Conservation (phyloP, 2,329 filamentous ascomycete species). For the Pseudocercospora cruenta region DNA sequence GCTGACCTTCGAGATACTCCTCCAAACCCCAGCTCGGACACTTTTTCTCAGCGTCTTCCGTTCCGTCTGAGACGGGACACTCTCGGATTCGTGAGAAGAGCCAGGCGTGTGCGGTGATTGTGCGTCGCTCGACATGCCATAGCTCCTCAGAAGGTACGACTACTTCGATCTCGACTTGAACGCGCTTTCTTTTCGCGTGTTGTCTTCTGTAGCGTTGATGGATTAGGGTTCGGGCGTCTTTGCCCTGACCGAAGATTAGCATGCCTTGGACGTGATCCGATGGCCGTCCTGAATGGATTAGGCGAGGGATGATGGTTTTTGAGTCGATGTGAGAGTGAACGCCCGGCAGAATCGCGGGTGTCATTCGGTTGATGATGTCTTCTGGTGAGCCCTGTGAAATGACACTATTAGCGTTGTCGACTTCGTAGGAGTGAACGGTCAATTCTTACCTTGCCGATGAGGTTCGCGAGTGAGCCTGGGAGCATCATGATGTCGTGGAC, state of each 20-base stretch:
- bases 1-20: constrained; percentile 28
- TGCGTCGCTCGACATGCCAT: constrained; percentile 25
- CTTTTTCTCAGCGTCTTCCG: background rate
- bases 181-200: constrained; percentile 19
- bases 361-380: constrained; percentile 33
- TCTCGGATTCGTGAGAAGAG: constrained; percentile 15
- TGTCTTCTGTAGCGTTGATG: constrained; percentile 31
- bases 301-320: constrained; percentile 25
- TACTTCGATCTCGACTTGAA: constrained; percentile 33
- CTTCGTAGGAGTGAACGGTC: background rate
- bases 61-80: constrained; percentile 17
- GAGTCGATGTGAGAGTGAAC: constrained; percentile 29
- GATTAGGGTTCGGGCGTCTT: constrained; percentile 26
- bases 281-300: constrained; percentile 25
- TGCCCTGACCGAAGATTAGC: constrained; percentile 34
- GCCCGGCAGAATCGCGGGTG: constrained; percentile 33
- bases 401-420: background rate
- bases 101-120: constrained; percentile 29
- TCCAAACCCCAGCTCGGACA: constrained; percentile 30
- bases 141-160: constrained; percentile 6
- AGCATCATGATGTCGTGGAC: constrained; percentile 54
- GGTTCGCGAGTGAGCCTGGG: constrained; percentile 47
- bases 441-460: constrained; percentile 33
- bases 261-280: constrained; percentile 34
- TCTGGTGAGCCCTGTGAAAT: constrained; percentile 19